Percentiles rank a stretch among this genome's conserved stretches.
phyloP scores from a whole-genome alignment of 345 rosid species.

The Eucalyptus melliodora region DNA sequence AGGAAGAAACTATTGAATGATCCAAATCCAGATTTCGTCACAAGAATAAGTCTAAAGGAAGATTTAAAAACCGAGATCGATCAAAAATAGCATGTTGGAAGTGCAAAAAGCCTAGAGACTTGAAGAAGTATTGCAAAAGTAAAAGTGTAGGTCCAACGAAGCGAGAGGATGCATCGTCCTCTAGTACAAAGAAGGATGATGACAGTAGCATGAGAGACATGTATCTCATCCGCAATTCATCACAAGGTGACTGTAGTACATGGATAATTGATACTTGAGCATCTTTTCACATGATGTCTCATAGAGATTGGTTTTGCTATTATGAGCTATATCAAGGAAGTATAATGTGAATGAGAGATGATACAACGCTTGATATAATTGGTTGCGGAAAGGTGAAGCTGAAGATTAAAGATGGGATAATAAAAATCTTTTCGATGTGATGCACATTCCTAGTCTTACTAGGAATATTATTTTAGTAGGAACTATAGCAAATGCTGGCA shows the following conservation, averaged over 20 bases:
- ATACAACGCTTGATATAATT: not conserved
- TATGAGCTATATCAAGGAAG: no score
- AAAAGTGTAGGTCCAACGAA: not conserved
- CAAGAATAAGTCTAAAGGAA: not conserved
- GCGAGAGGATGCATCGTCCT: not conserved
- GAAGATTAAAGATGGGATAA: not conserved
- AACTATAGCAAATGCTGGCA: not conserved
- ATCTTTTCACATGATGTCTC: not conserved
- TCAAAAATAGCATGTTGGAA: accelerated
- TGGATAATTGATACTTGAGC: not conserved
- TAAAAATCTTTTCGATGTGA: no score
- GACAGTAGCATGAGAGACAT: accelerated
- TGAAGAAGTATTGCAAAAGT: not conserved
- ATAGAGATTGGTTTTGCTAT: not conserved
- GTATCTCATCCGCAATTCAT: not conserved
- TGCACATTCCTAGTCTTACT: not conserved
- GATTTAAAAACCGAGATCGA: not conserved
- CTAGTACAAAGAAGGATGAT: not conserved
- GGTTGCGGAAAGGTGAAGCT: not conserved
- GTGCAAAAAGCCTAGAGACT: not conserved
- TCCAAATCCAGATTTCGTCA: not conserved
- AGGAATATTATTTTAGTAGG: not conserved
- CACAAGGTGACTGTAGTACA: accelerated
- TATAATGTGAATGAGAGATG: not conserved
- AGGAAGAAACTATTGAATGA: accelerated